These are phyloP conservation scores for Triticum timopheevii DNA, from an alignment of 176 grass and related monocot genomes.

Conservation along the genomic window DNA sequence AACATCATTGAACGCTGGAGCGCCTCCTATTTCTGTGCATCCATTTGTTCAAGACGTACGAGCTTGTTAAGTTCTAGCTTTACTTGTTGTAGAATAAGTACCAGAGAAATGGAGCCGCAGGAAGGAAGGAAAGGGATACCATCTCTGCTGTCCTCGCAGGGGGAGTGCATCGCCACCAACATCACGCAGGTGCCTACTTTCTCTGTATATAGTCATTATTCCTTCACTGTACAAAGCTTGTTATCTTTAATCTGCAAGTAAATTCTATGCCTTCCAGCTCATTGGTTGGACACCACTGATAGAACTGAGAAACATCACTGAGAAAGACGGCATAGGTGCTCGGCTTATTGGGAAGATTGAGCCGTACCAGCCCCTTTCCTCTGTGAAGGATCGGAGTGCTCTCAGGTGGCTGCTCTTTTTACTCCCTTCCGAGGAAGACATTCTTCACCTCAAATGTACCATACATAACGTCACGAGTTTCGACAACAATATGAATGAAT, in stretches of 20 bases:
- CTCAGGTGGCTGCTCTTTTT: constrained; percentile 48
- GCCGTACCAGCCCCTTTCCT: constrained; percentile 76
- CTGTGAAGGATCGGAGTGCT: constrained; percentile 78
- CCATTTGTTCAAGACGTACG: not conserved
- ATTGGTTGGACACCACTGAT: constrained; percentile 91
- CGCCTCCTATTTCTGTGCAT: not conserved
- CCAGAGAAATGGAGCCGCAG: constrained; percentile 27
- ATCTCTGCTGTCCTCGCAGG: constrained; percentile 49
- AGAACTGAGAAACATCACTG: constrained; percentile 62
- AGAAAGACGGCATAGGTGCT: constrained; percentile 59
- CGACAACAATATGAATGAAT: not conserved
- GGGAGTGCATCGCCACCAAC: constrained; percentile 71
- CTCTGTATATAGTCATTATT: not conserved
- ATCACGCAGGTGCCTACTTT: constrained; percentile 56
- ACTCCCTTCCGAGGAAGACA: not conserved
- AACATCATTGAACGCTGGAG: not conserved
- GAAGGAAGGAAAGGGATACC: constrained; percentile 75
- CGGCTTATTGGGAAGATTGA: constrained; percentile 80
- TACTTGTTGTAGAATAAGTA: constrained; percentile 2
- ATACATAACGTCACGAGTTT: not conserved
- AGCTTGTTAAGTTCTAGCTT: constrained; percentile 16
- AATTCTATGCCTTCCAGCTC: constrained; percentile 46
- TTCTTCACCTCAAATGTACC: not conserved
- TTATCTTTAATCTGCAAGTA: not conserved
- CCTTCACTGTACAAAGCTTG: not conserved